A percentile compares a stretch with the other conserved stretches of the same genome.
phyloP scores from a whole-genome alignment of 2,329 filamentous ascomycete genomes.

The Exophiala oligosperma region DNA sequence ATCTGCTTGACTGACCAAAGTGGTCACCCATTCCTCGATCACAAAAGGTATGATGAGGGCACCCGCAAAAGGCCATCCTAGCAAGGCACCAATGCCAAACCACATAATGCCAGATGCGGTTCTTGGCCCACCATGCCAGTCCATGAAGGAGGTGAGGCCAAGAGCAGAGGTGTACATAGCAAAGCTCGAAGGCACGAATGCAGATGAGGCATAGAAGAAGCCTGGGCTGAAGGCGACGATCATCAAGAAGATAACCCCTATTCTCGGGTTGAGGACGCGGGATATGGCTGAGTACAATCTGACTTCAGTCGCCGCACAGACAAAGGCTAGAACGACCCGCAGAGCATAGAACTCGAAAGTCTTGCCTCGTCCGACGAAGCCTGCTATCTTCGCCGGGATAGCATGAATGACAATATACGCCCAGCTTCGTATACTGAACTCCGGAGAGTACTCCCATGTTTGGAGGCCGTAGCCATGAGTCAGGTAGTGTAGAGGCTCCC shows the following conservation, averaged over 20 bases:
- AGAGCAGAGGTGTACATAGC: slow-evolving; percentile 93
- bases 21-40: slow-evolving; percentile 68
- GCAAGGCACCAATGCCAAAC: slow-evolving; percentile 79
- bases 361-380: slow-evolving; percentile 54
- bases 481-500: slow-evolving; percentile 94
- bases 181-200: slow-evolving; percentile 91
- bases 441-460: slow-evolving; percentile 98
- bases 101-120: slow-evolving; percentile 84
- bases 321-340: slow-evolving; percentile 69
- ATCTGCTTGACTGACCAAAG: slow-evolving; percentile 51
- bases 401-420: slow-evolving; percentile 83
- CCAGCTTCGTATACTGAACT: slow-evolving; percentile 95
- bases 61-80: slow-evolving; percentile 93
- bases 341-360: slow-evolving; percentile 80
- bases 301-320: slow-evolving; percentile 80
- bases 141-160: slow-evolving; percentile 84
- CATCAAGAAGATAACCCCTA: slow-evolving; percentile 81
- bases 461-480: slow-evolving; percentile 90
- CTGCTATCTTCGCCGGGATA: slow-evolving; percentile 64
- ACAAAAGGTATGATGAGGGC: slow-evolving; percentile 80
- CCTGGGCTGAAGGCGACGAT: slow-evolving; percentile 78
- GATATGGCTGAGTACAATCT: slow-evolving; percentile 77
- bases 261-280: slow-evolving; percentile 73
- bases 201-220: slow-evolving; percentile 86
- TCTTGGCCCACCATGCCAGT: slow-evolving; percentile 77